A percentile compares a stretch with the other conserved stretches of the same genome.
These are phyloP conservation scores for Fusarium cyanostomum DNA, from an alignment of 2,329 filamentous ascomycete genomes.

Conservation along the genomic window DNA sequence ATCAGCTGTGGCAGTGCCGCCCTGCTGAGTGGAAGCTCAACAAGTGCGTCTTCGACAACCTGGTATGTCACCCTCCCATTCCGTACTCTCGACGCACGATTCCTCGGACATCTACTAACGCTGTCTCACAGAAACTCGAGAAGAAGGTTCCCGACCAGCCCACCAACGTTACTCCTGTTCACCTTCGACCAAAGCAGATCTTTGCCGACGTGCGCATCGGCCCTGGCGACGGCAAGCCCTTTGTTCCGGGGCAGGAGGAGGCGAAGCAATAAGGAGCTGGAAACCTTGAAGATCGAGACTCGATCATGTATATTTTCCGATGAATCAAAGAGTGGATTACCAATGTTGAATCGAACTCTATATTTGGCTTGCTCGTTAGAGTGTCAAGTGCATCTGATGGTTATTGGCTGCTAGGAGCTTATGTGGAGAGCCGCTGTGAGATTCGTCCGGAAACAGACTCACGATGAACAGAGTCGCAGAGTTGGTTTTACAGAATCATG, in stretches of 20 bases:
- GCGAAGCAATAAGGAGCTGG: constrained; percentile 48
- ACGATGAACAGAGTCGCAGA: not conserved
- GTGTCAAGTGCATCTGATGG: not conserved
- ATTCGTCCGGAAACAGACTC: not conserved
- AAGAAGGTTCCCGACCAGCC: constrained; percentile 82
- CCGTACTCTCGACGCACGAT: not conserved
- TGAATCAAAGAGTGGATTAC: constrained; percentile 43
- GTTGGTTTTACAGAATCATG: not conserved
- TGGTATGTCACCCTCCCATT: constrained; percentile 67
- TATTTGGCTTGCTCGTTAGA: not conserved
- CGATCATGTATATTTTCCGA: constrained; percentile 46
- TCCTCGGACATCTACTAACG: constrained; percentile 9
- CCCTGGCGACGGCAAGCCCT: constrained; percentile 56
- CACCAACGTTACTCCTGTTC: constrained; percentile 74
- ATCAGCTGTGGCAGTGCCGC: constrained; percentile 96
- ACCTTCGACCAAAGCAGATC: constrained; percentile 73
- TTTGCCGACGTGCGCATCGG: constrained; percentile 64
- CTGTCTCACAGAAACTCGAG: constrained; percentile 72
- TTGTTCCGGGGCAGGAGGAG: constrained; percentile 48
- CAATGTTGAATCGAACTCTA: constrained; percentile 25
- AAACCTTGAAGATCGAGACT: constrained; percentile 31
- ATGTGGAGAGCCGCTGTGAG: not conserved
- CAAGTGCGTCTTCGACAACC: constrained; percentile 93
- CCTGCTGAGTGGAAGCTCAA: constrained; percentile 89
- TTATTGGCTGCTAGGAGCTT: not conserved